Evolutionary conservation across 1,284 basidiomycete genomes (phyloP).

Genomic region (Cutaneotrichosporon spelunceum): DNA sequence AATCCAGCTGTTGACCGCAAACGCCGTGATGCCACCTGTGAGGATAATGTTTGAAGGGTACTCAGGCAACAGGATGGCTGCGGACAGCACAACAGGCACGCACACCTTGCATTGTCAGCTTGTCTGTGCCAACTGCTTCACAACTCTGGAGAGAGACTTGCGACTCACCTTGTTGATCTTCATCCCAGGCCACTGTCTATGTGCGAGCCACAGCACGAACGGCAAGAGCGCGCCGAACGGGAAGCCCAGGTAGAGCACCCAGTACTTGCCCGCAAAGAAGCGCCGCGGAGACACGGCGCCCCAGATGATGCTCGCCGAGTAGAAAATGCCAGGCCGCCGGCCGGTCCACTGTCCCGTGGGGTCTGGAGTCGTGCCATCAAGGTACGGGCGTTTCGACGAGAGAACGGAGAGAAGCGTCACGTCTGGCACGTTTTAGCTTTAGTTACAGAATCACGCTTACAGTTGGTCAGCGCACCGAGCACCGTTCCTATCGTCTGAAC

Average conservation of each 20-base stretch:
- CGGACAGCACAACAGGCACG: constrained; percentile 55
- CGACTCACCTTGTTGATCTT: constrained; percentile 45
- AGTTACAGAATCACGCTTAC: constrained; percentile 20
- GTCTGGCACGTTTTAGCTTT: constrained; percentile 32
- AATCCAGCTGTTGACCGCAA: constrained; percentile 48
- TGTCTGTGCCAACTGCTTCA: neutral
- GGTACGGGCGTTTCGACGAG: constrained; percentile 42
- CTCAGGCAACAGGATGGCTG: constrained; percentile 51
- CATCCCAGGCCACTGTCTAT: constrained; percentile 48
- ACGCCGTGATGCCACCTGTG: constrained; percentile 50
- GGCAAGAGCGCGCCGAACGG: constrained; percentile 52
- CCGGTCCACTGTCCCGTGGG: constrained; percentile 54
- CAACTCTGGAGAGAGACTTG: neutral
- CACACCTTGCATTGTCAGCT: constrained; percentile 42
- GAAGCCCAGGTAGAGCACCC: constrained; percentile 53
- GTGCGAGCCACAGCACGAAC: constrained; percentile 50
- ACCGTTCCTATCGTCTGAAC: constrained; percentile 55
- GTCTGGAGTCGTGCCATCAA: constrained; percentile 51
- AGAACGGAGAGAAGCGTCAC: constrained; percentile 52
- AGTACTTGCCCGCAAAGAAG: constrained; percentile 55
- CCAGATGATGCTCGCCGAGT: constrained; percentile 52
- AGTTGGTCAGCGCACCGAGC: constrained; percentile 53
- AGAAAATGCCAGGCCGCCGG: constrained; percentile 48
- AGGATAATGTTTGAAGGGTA: constrained; percentile 56
- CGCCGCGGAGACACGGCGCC: constrained; percentile 53